Conservation (phyloP, 495 filamentous ascomycete species). For the Neurospora sp. region DNA sequence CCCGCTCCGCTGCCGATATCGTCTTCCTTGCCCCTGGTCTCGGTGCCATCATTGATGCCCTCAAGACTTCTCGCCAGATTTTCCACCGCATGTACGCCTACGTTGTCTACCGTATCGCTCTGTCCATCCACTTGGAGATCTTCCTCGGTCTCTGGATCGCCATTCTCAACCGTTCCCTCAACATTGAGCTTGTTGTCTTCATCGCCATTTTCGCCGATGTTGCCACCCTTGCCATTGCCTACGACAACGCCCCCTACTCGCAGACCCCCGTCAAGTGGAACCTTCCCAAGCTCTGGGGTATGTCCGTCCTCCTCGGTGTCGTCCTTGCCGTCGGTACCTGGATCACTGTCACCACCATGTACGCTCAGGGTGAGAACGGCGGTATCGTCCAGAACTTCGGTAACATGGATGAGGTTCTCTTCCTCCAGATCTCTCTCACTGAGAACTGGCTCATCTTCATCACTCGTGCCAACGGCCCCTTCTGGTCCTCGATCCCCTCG, state of each 20-base stretch:
- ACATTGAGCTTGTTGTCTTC: conserved; percentile 81
- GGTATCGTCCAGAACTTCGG: conserved; percentile 86
- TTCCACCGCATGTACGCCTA: conserved; percentile 98
- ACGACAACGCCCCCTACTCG: conserved; percentile 85
- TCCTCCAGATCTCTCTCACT: conserved; percentile 82
- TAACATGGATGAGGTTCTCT: conserved; percentile 70
- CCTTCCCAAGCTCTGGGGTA: conserved; percentile 83
- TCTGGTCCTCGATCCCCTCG: conserved; percentile 78
- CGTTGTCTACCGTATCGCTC: conserved; percentile 88
- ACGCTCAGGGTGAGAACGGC: conserved; percentile 50
- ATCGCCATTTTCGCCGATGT: conserved; percentile 94
- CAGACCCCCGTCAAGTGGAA: conserved; percentile 90
- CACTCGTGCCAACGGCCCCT: conserved; percentile 77
- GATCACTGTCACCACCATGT: conserved; percentile 74
- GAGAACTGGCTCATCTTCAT: conserved; percentile 98
- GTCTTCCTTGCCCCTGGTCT: conserved; percentile 88
- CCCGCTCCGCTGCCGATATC: conserved; percentile 86
- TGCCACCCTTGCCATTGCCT: conserved; percentile 85
- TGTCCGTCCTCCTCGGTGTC: conserved; percentile 72
- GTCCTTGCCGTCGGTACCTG: conserved; percentile 75
- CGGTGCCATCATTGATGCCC: conserved; percentile 83
- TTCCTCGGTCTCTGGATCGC: conserved; percentile 88
- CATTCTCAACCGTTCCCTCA: conserved; percentile 71
- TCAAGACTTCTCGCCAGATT: conserved; percentile 90
- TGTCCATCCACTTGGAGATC: conserved; percentile 82